These are phyloP conservation scores for Apiospora hydei DNA, from an alignment of 2,329 filamentous ascomycete genomes.

Conservation along the genomic window DNA sequence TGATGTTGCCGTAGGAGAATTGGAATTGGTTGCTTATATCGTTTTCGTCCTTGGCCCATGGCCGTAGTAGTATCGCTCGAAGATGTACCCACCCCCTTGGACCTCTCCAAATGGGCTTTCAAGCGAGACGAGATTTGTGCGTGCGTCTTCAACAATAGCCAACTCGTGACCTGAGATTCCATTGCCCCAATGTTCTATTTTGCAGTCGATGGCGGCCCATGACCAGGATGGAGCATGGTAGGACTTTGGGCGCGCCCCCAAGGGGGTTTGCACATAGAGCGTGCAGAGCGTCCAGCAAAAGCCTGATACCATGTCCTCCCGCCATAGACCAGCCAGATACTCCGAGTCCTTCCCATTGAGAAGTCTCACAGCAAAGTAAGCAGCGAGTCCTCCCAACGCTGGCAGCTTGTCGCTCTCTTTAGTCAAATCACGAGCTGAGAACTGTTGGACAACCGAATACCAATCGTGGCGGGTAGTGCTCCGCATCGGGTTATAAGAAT, in stretches of 20 bases:
- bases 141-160: neutral
- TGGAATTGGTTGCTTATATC: accelerated
- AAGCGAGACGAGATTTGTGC: neutral
- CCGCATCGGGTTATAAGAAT: no score
- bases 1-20: no score
- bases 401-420: neutral
- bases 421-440: neutral
- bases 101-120: neutral
- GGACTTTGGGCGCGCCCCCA: neutral
- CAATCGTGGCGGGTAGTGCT: no score
- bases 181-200: neutral
- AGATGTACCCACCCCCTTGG: neutral
- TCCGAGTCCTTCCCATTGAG: neutral
- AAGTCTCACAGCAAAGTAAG: neutral
- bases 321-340: neutral
- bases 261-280: accelerated
- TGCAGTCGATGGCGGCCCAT: neutral
- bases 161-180: accelerated
- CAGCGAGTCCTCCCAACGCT: neutral
- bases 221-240: neutral
- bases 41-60: neutral
- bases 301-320: neutral
- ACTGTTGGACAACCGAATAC: neutral
- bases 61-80: neutral
- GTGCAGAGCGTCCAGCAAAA: neutral